A percentile compares a stretch with the other conserved stretches of the same genome.
Conservation (phyloP, 2,329 filamentous ascomycete genomes). For the Exserohilum rostratum region DNA sequence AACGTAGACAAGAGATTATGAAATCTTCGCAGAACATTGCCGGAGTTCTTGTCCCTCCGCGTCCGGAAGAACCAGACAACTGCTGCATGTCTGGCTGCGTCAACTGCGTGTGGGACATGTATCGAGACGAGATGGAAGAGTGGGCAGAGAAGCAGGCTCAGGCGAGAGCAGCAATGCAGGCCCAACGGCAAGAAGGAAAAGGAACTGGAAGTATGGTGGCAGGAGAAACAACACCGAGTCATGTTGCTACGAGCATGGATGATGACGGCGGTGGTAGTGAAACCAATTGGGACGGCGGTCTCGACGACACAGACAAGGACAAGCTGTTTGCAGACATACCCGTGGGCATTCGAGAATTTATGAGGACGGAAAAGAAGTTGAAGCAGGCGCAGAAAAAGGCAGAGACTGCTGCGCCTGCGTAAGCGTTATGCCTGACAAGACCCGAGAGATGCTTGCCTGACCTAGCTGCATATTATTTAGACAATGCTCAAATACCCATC, state of each 20-base stretch:
- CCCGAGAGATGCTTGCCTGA: background rate
- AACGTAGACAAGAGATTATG: slow-evolving; percentile 67
- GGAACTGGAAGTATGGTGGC: slow-evolving; percentile 46
- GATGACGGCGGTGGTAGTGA: slow-evolving; percentile 80
- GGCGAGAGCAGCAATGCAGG: slow-evolving; percentile 63
- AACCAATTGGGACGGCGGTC: slow-evolving; percentile 62
- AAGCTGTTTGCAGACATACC: slow-evolving; percentile 81
- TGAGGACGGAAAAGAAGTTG: slow-evolving; percentile 92
- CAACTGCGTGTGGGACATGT: slow-evolving; percentile 95
- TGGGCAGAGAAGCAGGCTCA: slow-evolving; percentile 73
- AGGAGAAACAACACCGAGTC: slow-evolving; percentile 51
- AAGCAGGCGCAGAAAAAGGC: slow-evolving; percentile 73
- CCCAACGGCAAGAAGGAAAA: slow-evolving; percentile 33
- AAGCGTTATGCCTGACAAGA: background rate
- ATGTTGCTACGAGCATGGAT: slow-evolving; percentile 70
- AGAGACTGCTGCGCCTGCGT: slow-evolving; percentile 46
- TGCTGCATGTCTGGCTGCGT: slow-evolving; percentile 99
- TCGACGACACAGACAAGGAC: slow-evolving; percentile 53
- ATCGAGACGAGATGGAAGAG: slow-evolving; percentile 88
- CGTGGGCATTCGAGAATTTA: slow-evolving; percentile 93
- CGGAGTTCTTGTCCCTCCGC: slow-evolving; percentile 81
- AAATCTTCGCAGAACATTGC: slow-evolving; percentile 70
- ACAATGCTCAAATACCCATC: slow-evolving; percentile 18
- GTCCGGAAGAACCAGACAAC: slow-evolving; percentile 89
- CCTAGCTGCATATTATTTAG: slow-evolving; percentile 1